Evolutionary conservation across 163 green algal species (phyloP), one percentile per base, ranked within the genome.

Genomic region (Chlamydomonas reinhardtii): DNA sequence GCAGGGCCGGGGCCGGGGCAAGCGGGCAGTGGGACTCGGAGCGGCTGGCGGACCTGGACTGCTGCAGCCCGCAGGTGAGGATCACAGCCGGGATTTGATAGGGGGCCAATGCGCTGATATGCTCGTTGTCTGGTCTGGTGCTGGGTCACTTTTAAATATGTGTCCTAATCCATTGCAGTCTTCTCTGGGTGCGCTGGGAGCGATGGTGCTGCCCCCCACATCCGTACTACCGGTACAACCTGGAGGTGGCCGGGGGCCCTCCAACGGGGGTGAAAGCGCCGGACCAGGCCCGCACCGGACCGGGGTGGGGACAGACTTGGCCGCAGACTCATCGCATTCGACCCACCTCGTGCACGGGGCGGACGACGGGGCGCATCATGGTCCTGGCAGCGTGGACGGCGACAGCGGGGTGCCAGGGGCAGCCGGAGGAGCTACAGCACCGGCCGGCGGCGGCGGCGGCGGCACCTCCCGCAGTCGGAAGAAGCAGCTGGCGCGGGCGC

Each of bases 201-300:
- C 54, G 1, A 61, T 86, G 29, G 69, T 86, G 11, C 66, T 86
- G 59, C 79, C 69, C 35, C 79, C 79, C 12, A 86, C 69, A 6
- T 24, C 69, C 5, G 79, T 86, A 64, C 48, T 37, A 39, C 72
- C 37, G 4, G 70, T 69, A 17, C 62, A 25, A 24, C 12, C 62
- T 1, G 48, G 48, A 12, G 48, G 48, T 14, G 48, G 48, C 48
- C 48, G 48, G 48, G 48, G 48, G 1, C 48, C 48, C 48, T 56
- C 48, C 11, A 56, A 56, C 48, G 48, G 48, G 12, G 48, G 48
- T 22, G 48, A 14, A 17, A 14, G 19, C 48, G 48, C 12, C 5
- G 48, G 48, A 56, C 48, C 48, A 11, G 11, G 8, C 43, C 8
- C 43, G 1, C 48, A 56, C 9, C 48, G 48, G 9, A 1, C 48